A percentile compares a stretch with the other conserved stretches of the same genome.
phyloP scores from a whole-genome alignment of 2,329 filamentous ascomycete genomes.

The Davidsoniella eucalypti region DNA sequence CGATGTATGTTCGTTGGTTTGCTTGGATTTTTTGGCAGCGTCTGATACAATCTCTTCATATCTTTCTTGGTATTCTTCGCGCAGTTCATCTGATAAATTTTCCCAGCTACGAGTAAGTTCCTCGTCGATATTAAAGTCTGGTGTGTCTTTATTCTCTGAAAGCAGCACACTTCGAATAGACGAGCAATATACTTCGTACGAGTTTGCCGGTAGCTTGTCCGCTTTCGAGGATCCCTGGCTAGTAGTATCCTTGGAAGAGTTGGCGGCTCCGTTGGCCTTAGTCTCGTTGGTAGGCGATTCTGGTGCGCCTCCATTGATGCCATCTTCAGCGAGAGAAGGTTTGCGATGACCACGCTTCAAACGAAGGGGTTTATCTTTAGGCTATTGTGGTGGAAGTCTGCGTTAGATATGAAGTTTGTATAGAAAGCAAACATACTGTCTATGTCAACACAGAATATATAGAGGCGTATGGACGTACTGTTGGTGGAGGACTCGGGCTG shows the following conservation, averaged over 20 bases:
- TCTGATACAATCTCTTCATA: slow-evolving; percentile 26
- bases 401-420: not conserved
- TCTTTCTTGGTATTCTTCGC: slow-evolving; percentile 31
- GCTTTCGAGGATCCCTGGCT: slow-evolving; percentile 17
- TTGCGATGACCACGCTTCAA: slow-evolving; percentile 58
- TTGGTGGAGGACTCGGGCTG: slow-evolving; percentile 64
- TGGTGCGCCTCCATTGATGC: slow-evolving; percentile 21
- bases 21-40: slow-evolving; percentile 16
- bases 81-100: slow-evolving; percentile 31
- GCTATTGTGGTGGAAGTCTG: slow-evolving; percentile 29
- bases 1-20: not conserved
- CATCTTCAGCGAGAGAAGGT: slow-evolving; percentile 32
- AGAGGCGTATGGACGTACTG: slow-evolving; percentile 33
- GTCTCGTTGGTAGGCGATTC: slow-evolving; percentile 24
- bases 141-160: slow-evolving; percentile 25
- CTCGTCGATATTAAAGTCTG: slow-evolving; percentile 29
- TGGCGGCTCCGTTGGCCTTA: slow-evolving; percentile 28
- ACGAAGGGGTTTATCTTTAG: slow-evolving; percentile 61
- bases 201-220: slow-evolving; percentile 24
- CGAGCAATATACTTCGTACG: slow-evolving; percentile 39
- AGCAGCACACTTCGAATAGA: slow-evolving; percentile 31
- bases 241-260: slow-evolving; percentile 18
- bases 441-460: not conserved
- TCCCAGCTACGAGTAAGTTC: slow-evolving; percentile 40
- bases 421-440: no score